Conservation (phyloP, 139 green algal genomes). For the Chlorella vulgaris region DNA sequence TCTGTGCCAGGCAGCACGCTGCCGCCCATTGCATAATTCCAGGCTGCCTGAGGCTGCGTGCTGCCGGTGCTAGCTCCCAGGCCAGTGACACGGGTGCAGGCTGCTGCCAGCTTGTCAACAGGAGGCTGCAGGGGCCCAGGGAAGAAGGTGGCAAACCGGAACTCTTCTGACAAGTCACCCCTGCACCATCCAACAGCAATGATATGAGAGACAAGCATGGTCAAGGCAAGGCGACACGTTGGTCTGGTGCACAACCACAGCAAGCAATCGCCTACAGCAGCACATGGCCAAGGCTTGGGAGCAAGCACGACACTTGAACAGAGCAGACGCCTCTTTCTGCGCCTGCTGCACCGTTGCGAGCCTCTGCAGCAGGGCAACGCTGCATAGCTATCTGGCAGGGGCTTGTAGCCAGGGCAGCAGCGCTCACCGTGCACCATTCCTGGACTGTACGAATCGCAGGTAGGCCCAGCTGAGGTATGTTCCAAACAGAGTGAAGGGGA, state of each 20-base stretch:
- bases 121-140: conserved; percentile 57
- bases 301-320: background rate
- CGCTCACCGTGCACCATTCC: conserved; percentile 17
- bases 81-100: conserved; percentile 50
- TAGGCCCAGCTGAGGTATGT: conserved; percentile 89
- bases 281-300: too few species aligned
- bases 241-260: background rate
- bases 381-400: background rate
- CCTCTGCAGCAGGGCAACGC: background rate
- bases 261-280: too few species aligned
- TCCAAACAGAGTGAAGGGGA: conserved; percentile 83
- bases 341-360: background rate
- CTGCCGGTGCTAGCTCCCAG: conserved; percentile 24
- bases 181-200: conserved; percentile 25
- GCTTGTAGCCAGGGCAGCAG: too few species aligned
- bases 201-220: background rate
- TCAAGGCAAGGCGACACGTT: too few species aligned
- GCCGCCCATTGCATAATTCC: conserved; percentile 4
- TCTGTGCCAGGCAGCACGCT: conserved; percentile 63
- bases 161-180: conserved; percentile 84
- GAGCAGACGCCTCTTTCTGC: background rate
- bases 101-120: conserved; percentile 59
- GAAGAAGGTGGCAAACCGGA: conserved; percentile 89
- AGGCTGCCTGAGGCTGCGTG: conserved; percentile 21
- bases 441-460: conserved; percentile 86